Conservation (phyloP, 164 flowering plant genomes). For the grape (Vitis vinifera) region DNA sequence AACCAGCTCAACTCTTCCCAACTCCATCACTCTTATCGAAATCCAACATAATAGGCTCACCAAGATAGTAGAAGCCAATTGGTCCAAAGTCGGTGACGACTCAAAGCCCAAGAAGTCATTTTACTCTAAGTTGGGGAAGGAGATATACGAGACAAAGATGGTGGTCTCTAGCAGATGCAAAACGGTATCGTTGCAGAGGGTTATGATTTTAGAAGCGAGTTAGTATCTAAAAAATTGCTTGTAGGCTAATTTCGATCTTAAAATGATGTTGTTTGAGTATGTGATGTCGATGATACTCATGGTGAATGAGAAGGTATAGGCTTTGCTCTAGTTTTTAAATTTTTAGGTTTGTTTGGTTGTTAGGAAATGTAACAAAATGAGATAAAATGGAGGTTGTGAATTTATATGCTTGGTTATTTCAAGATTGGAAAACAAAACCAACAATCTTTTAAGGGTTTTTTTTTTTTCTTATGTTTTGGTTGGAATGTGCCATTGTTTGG, state of each 20-base stretch:
- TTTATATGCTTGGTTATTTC: neutral
- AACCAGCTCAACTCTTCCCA: slow-evolving; percentile 42
- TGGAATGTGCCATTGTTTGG: too few relatives aligned
- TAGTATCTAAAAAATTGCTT: slow-evolving; percentile 95
- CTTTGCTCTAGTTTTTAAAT: neutral
- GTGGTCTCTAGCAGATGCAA: slow-evolving; percentile 53
- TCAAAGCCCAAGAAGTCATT: slow-evolving; percentile 32
- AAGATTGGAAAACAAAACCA: too few relatives aligned
- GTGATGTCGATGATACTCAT: slow-evolving; percentile 95
- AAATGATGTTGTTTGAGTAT: slow-evolving; percentile 73
- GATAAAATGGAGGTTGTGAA: neutral
- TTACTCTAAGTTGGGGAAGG: slow-evolving; percentile 66
- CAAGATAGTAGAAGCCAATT: slow-evolving; percentile 70
- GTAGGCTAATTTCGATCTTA: slow-evolving; percentile 44
- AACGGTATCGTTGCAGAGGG: slow-evolving; percentile 86
- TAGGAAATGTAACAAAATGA: neutral
- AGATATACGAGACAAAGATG: slow-evolving; percentile 83
- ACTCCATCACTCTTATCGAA: slow-evolving; percentile 70
- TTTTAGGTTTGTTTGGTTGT: neutral
- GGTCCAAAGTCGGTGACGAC: slow-evolving; percentile 47
- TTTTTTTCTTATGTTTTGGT: too few relatives aligned
- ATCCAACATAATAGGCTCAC: slow-evolving; percentile 82
- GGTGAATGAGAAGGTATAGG: slow-evolving; percentile 88
- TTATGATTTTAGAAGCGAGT: slow-evolving; percentile 54
- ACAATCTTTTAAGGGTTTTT: too few relatives aligned